phyloP scores from a whole-genome alignment of 352 stramenopile species.

The Pythium myriotylum region DNA sequence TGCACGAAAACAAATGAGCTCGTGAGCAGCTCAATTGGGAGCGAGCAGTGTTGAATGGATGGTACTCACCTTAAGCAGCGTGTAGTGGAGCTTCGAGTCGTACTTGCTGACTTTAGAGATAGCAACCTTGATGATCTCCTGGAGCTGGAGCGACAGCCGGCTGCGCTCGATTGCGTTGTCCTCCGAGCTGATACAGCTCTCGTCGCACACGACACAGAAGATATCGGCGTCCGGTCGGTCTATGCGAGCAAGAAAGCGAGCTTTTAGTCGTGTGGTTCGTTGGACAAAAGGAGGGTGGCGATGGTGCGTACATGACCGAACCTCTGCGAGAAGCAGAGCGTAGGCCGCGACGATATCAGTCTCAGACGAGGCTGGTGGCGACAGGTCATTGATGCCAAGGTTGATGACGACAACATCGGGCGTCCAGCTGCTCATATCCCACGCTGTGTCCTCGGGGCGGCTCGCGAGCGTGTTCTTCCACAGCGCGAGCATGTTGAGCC shows the following conservation, averaged over 20 bases:
- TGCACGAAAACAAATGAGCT: background rate
- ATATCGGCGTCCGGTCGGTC: conserved; percentile 83
- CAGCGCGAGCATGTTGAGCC: conserved; percentile 74
- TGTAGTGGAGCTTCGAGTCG: conserved; percentile 84
- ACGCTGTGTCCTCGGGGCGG: conserved; percentile 53
- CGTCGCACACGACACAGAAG: conserved; percentile 86
- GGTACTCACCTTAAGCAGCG: conserved; percentile 69
- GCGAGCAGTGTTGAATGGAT: background rate
- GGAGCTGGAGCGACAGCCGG: conserved; percentile 75
- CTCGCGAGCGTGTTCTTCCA: conserved; percentile 89
- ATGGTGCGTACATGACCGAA: conserved; percentile 65
- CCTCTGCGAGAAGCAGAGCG: conserved; percentile 70
- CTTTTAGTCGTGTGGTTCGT: background rate
- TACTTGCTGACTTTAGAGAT: conserved; percentile 79
- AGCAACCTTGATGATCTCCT: conserved; percentile 86
- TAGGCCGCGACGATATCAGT: conserved; percentile 84
- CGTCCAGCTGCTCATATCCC: conserved; percentile 77
- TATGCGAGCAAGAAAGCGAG: conserved; percentile 24
- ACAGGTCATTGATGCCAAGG: conserved; percentile 82
- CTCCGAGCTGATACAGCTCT: conserved; percentile 81
- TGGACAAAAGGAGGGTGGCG: background rate
- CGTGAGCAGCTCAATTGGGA: background rate
- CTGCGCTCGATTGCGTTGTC: conserved; percentile 75
- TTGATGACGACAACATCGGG: conserved; percentile 88
- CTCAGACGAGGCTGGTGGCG: conserved; percentile 80